Percentiles rank a stretch among this genome's conserved stretches.
phyloP scores from a whole-genome alignment of 306 rosid genomes.

The Acacia melanoxylon region DNA sequence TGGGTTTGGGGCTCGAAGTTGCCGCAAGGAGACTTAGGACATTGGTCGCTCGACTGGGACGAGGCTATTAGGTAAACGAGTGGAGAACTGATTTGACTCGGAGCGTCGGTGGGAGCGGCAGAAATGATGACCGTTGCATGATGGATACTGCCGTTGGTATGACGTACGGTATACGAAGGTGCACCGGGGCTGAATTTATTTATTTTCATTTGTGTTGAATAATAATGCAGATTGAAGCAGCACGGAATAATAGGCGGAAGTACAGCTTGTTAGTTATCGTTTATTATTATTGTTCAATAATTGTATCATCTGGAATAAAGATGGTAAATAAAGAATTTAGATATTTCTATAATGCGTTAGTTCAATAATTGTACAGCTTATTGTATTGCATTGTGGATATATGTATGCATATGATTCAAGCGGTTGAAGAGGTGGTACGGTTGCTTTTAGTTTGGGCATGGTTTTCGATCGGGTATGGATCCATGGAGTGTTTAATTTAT shows the following conservation, averaged over 20 bases:
- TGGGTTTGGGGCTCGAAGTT: constrained; percentile 62
- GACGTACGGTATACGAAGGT: neutral
- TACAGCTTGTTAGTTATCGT: neutral
- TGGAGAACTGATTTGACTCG: neutral
- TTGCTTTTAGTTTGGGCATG: neutral
- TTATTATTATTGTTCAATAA: neutral
- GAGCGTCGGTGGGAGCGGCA: neutral
- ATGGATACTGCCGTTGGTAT: neutral
- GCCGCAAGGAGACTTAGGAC: constrained; percentile 32
- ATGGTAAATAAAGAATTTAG: neutral
- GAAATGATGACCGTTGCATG: neutral
- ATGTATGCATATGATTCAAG: no score
- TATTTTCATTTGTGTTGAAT: neutral
- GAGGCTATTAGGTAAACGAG: neutral
- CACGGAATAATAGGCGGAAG: neutral
- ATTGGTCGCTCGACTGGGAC: neutral
- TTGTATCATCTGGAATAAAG: neutral
- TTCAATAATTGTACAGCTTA: no score
- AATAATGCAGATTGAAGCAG: neutral
- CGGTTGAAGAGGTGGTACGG: neutral
- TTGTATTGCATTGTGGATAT: no score
- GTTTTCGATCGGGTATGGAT: neutral
- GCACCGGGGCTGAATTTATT: neutral
- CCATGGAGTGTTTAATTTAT: constrained; percentile 15
- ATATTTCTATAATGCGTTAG: neutral